Evolutionary conservation across 805 yeast genomes (phyloP).

Genomic region (Yarrowia sp.): DNA sequence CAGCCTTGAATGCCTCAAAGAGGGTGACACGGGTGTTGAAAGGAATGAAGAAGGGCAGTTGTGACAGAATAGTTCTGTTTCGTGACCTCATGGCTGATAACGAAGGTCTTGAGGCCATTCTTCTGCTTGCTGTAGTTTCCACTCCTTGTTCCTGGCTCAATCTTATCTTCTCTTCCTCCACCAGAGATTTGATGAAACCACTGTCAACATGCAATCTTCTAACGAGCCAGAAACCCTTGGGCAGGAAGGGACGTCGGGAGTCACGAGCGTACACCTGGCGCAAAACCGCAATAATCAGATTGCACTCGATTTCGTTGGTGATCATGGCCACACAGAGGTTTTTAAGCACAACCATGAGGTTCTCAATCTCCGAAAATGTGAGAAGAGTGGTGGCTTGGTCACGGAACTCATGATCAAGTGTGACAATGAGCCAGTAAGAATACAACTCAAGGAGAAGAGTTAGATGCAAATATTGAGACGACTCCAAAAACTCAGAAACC

Average conservation of each 20-base stretch:
- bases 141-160: conserved; percentile 29
- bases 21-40: conserved; percentile 70
- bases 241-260: conserved; percentile 54
- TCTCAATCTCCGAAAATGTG: conserved; percentile 40
- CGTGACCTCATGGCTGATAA: conserved; percentile 30
- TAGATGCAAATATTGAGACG: conserved; percentile 28
- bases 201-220: conserved; percentile 37
- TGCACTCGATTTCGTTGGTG: conserved; percentile 26
- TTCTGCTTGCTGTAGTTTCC: not conserved
- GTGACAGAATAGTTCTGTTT: conserved; percentile 49
- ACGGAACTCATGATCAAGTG: conserved; percentile 62
- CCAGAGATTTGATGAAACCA: conserved; percentile 41
- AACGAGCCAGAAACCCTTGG: conserved; percentile 53
- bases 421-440: conserved; percentile 62
- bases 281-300: conserved; percentile 40
- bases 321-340: conserved; percentile 49
- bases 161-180: conserved; percentile 45
- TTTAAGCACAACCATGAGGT: conserved; percentile 49
- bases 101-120: not conserved
- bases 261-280: conserved; percentile 66
- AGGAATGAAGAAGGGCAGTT: conserved; percentile 75
- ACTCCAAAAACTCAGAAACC: conserved; percentile 27
- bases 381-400: conserved; percentile 43
- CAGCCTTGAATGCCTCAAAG: conserved; percentile 59
- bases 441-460: conserved; percentile 53